Evolutionary conservation across 23 red algal genomes (phyloP).

Genomic region (Rhodosorus marinus): DNA sequence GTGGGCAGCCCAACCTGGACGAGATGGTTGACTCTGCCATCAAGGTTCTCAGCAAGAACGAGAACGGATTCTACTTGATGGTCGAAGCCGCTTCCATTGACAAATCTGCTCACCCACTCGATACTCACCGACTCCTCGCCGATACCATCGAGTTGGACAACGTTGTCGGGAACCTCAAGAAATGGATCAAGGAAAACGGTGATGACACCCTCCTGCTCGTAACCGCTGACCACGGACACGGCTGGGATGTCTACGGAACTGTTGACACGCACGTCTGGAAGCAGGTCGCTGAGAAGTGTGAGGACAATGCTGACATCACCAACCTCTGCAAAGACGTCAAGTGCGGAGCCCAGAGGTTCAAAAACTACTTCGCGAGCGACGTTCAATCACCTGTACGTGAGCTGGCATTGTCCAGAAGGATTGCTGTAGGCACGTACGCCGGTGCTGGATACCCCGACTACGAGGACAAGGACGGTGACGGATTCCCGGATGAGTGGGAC

Average conservation of each 20-base stretch:
- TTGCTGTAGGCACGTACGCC: conserved; percentile 14
- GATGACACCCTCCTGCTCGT: conserved; percentile 23
- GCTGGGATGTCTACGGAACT: conserved; percentile 26
- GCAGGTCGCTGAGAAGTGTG: too few relatives aligned
- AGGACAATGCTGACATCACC: conserved; percentile 3
- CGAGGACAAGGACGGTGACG: conserved; percentile 18
- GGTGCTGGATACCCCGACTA: conserved; percentile 28
- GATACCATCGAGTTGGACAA: conserved; percentile 24
- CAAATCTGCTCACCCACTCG: conserved; percentile 27
- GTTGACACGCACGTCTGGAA: conserved; percentile 32
- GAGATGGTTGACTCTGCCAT: conserved; percentile 28
- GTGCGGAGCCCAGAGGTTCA: conserved; percentile 12
- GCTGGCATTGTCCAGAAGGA: conserved; percentile 6
- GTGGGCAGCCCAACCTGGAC: conserved; percentile 23
- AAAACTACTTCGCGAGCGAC: not conserved
- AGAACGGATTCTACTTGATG: conserved; percentile 28
- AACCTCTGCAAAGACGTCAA: conserved; percentile 15
- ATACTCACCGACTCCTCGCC: conserved; percentile 9
- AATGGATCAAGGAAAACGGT: conserved; percentile 17
- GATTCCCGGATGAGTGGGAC: conserved; percentile 36
- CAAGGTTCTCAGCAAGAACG: conserved; percentile 15
- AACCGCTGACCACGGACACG: conserved; percentile 28
- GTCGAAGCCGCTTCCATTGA: conserved; percentile 27
- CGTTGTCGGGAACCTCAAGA: conserved; percentile 10
- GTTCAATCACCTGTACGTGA: conserved; percentile 3